Evolutionary conservation across 2,329 filamentous ascomycete species (phyloP).

Genomic region (Reticulascus tulasneorum): DNA sequence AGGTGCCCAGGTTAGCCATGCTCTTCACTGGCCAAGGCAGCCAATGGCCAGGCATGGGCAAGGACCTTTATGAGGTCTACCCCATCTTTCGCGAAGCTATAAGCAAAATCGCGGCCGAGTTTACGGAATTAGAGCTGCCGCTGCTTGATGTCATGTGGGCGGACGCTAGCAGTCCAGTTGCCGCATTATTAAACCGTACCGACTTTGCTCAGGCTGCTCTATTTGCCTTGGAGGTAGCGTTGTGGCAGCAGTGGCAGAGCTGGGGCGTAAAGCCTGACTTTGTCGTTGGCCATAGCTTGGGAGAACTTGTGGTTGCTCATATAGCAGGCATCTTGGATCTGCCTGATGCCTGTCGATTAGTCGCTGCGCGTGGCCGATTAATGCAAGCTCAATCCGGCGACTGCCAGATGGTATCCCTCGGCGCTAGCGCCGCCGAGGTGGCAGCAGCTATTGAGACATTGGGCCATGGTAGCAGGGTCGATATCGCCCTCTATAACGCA

Average conservation of each 20-base stretch:
- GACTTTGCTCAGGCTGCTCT: conserved; percentile 28
- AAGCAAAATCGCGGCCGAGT: no score
- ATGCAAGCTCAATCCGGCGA: conserved; percentile 28
- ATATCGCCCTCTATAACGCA: conserved; percentile 6
- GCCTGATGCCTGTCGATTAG: conserved; percentile 22
- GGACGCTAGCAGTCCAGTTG: conserved; percentile 14
- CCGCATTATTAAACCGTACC: conserved; percentile 21
- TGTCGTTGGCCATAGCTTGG: conserved; percentile 32
- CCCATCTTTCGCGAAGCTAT: conserved; percentile 23
- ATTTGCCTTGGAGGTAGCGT: conserved; percentile 27
- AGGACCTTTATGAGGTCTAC: conserved; percentile 19
- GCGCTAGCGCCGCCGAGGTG: not conserved
- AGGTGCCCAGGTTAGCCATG: conserved; percentile 22
- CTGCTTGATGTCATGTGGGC: no score
- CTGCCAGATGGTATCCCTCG: conserved; percentile 26
- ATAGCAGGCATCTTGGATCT: conserved; percentile 25
- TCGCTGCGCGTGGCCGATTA: conserved; percentile 25
- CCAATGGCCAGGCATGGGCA: conserved; percentile 27
- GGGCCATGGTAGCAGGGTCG: not conserved
- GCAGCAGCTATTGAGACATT: no score
- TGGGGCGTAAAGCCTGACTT: conserved; percentile 24
- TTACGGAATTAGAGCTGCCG: no score
- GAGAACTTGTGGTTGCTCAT: conserved; percentile 29
- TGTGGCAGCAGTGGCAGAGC: conserved; percentile 25
- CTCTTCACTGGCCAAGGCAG: conserved; percentile 33